Percentiles rank a stretch among this genome's conserved stretches.
phyloP scores from a whole-genome alignment of 768 basidiomycete genomes.

The Rossbeevera mucosa region DNA sequence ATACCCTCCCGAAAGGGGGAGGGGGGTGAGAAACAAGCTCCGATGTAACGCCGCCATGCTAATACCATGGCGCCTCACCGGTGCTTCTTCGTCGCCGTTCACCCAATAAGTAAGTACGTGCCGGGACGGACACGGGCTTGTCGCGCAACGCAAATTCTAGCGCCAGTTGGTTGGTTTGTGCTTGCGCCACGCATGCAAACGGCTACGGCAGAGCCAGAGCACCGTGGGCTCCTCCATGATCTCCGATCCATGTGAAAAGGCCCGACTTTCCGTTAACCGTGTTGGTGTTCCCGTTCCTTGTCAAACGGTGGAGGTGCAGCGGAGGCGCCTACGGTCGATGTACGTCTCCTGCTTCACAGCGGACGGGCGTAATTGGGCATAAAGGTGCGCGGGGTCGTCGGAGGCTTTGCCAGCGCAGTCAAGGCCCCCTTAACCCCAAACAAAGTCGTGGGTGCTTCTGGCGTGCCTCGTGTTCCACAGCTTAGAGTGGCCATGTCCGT shows the following conservation, averaged over 20 bases:
- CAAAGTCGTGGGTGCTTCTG: conserved; percentile 24
- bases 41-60: not conserved
- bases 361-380: conserved; percentile 3
- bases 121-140: not conserved
- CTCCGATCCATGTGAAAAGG: not conserved
- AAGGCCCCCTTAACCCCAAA: conserved; percentile 22
- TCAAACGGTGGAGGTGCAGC: not conserved
- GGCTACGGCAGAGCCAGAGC: not conserved
- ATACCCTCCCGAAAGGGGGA: not conserved
- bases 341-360: not conserved
- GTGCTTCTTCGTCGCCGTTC: not conserved
- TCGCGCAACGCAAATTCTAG: not conserved
- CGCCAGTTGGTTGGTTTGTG: not conserved
- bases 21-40: not conserved
- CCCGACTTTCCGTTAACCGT: not conserved
- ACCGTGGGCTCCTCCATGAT: not conserved
- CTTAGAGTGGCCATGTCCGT: not conserved
- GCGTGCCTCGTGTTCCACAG: conserved; percentile 25
- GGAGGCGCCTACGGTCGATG: not conserved
- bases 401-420: conserved; percentile 1
- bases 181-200: conserved; percentile 1
- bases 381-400: not conserved
- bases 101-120: not conserved
- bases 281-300: not conserved
- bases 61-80: not conserved